Percentiles rank a stretch among this genome's conserved stretches.
Evolutionary conservation across 495 filamentous ascomycete genomes (phyloP).

Genomic region (Parachaetomium inaequale): DNA sequence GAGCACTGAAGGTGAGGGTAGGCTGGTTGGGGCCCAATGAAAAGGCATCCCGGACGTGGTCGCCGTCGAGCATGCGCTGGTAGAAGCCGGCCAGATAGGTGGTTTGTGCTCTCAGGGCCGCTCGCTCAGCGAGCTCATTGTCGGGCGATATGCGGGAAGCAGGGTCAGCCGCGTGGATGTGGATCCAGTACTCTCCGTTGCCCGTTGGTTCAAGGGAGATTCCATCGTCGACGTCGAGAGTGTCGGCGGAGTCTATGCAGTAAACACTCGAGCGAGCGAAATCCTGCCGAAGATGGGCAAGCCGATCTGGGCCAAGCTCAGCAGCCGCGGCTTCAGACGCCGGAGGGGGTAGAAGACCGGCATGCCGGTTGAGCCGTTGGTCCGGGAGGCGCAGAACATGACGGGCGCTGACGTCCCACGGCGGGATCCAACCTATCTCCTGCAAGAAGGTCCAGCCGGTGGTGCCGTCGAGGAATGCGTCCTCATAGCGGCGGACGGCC

Average conservation of each 20-base stretch:
- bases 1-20: conserved; percentile 78
- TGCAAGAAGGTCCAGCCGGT: conserved; percentile 72
- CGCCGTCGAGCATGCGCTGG: conserved; percentile 68
- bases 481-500: conserved; percentile 64
- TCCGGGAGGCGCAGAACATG: conserved; percentile 58
- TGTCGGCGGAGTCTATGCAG: conserved; percentile 71
- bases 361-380: conserved; percentile 42
- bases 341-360: conserved; percentile 15
- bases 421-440: conserved; percentile 76
- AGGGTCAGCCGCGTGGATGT: conserved; percentile 89
- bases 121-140: conserved; percentile 58
- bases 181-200: conserved; percentile 71
- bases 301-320: conserved; percentile 35
- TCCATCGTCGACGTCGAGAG: conserved; percentile 85
- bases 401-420: conserved; percentile 73
- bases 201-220: conserved; percentile 69
- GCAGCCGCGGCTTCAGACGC: not conserved
- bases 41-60: conserved; percentile 57
- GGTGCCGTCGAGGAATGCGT: conserved; percentile 47
- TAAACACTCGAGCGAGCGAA: conserved; percentile 70
- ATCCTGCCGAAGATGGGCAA: conserved; percentile 62
- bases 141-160: conserved; percentile 69
- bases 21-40: conserved; percentile 65
- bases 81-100: conserved; percentile 72
- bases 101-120: conserved; percentile 58